These are phyloP conservation scores for Diospyros kaki DNA, from an alignment of 148 eudicot species.

Conservation along the genomic window DNA sequence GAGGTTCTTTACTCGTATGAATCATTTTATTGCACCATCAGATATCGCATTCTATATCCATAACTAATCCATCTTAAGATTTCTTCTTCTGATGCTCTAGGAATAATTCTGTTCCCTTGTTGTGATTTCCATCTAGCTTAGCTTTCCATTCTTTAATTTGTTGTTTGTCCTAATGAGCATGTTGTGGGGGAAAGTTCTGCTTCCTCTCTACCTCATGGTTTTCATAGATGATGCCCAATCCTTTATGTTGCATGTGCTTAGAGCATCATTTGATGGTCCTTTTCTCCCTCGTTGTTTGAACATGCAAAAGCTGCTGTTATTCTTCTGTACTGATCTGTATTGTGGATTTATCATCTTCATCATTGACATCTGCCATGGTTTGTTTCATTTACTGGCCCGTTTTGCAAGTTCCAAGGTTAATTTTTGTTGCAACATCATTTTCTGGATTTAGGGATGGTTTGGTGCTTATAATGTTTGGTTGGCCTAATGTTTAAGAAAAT, in stretches of 20 bases:
- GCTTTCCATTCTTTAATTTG: too few relatives aligned
- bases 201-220: neutral
- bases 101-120: neutral
- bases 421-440: too few relatives aligned
- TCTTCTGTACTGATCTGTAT: neutral
- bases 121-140: too few relatives aligned
- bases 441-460: too few relatives aligned
- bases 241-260: neutral
- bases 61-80: neutral
- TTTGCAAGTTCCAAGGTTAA: too few relatives aligned
- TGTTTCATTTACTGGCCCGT: neutral
- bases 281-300: neutral
- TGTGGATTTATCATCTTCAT: neutral
- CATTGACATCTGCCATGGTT: neutral
- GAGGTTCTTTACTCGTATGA: neutral
- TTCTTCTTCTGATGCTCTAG: neutral
- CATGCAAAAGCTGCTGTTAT: neutral
- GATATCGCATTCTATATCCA: neutral
- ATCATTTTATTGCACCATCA: neutral
- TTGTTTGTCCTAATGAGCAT: neutral
- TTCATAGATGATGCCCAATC: neutral
- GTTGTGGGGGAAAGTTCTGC: neutral
- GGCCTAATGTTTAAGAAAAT: too few relatives aligned
- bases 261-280: neutral
- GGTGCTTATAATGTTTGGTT: too few relatives aligned